A percentile compares a stretch with the other conserved stretches of the same genome.
Evolutionary conservation across 345 rosid genomes (phyloP).

Genomic region (Noccaea bulbosa): DNA sequence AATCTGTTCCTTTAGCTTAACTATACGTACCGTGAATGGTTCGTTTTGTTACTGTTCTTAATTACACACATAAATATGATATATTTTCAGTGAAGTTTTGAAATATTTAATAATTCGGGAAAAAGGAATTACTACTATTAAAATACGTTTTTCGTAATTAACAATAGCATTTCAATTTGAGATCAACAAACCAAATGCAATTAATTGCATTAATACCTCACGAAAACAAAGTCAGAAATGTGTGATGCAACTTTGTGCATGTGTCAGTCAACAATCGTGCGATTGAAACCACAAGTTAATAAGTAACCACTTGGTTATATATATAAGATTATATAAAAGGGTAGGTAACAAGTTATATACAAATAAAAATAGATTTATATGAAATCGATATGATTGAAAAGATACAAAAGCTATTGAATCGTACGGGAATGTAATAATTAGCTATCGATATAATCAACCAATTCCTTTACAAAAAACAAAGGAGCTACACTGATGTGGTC

Average conservation of each 20-base stretch:
- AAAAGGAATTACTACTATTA: background rate
- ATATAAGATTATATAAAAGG: background rate
- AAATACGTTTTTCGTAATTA: background rate
- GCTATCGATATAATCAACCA: conserved; percentile 25
- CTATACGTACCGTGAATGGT: background rate
- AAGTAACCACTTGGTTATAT: conserved; percentile 11
- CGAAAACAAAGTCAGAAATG: conserved; percentile 3
- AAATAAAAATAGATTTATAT: conserved; percentile 15
- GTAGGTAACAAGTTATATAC: conserved; percentile 24
- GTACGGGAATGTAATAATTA: conserved; percentile 41
- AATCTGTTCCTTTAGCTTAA: conserved; percentile 3
- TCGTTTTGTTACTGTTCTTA: background rate
- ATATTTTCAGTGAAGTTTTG: background rate
- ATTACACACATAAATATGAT: background rate
- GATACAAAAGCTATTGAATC: conserved; percentile 29
- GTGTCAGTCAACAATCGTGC: conserved; percentile 9
- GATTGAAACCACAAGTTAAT: conserved; percentile 5
- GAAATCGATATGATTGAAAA: conserved; percentile 25
- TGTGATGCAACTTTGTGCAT: conserved; percentile 27
- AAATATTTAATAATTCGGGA: background rate
- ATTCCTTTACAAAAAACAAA: background rate
- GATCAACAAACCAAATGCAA: conserved; percentile 24
- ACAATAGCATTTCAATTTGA: conserved; percentile 2
- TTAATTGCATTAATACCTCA: conserved; percentile 13
- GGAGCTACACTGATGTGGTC: conserved; percentile 38